Evolutionary conservation across 179 eudicot genomes (phyloP), one percentile per base, ranked within the genome.

Genomic region (Drosera spatulata): DNA sequence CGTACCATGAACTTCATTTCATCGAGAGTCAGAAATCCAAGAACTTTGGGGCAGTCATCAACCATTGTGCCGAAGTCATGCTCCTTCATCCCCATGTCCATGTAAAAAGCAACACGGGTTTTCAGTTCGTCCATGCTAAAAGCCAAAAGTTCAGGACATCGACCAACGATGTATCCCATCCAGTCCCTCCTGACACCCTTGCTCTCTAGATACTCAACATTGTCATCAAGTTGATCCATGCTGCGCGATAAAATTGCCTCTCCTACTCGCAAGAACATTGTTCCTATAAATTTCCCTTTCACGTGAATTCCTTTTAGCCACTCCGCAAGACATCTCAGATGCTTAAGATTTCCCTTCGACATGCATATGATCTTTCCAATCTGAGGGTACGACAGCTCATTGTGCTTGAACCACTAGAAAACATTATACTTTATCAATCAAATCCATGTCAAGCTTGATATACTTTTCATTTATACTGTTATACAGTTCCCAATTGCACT

Each of bases 1-100:
- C 33, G 46, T 80, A 91, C 98, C 96, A 88, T 88, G 63, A 73
- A 75, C 56, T 79, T 82, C 98, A 91, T 91, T 68, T 88, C 95
- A 50, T 91, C 98, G 62, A 88, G 71, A 22, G 80, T 65, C 64
- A 76, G 78, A 73, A 59, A 88, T 39, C 98, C 98, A 53, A 91
- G 84, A 59, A 84, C 95, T 71, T 78, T 82, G 55, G 98, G 96
- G 65, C 64, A 91, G 68, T 91, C 95, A 63, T 80, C 88, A 51
- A 91, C 87, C 98, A 91, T 91, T 5, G 98, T 91, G 50, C 98
- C 98, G 71, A 91, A 91, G 70, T 91, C 98, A 61, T 86, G 78
- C 62, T 75, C 79, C 56, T 75, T 78, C 86, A 91, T 85, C 39
- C 96, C 96, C 98, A 91, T 84, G 71, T 84, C 83, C 67, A 74